phyloP scores from a whole-genome alignment of 1,284 basidiomycete genomes.

The Apiotrichum gamsii region DNA sequence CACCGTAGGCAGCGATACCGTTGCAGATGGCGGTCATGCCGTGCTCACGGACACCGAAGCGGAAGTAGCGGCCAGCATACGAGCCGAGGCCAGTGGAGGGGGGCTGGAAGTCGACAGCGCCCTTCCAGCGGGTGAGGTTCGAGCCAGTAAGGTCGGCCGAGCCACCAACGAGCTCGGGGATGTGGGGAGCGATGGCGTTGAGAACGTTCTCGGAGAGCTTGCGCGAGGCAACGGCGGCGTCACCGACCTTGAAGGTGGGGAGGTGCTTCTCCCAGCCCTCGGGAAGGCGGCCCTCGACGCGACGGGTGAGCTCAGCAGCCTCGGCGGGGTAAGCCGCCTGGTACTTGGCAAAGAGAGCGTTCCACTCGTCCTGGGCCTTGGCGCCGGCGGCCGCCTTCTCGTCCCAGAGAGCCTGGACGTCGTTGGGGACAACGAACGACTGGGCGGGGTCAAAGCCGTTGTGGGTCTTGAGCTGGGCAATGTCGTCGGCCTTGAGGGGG shows the following conservation, averaged over 20 bases:
- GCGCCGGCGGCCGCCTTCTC: constrained; percentile 66
- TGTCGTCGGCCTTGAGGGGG: constrained; percentile 89
- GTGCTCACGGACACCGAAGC: constrained; percentile 95
- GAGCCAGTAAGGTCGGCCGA: constrained; percentile 89
- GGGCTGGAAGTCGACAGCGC: constrained; percentile 79
- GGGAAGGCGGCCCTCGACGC: constrained; percentile 76
- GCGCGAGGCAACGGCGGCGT: constrained; percentile 80
- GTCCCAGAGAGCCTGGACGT: constrained; percentile 65
- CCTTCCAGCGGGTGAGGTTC: constrained; percentile 80
- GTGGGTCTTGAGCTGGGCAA: constrained; percentile 73
- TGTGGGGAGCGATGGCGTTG: constrained; percentile 62
- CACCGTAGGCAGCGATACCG: constrained; percentile 76
- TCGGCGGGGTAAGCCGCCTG: constrained; percentile 72
- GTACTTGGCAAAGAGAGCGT: constrained; percentile 64
- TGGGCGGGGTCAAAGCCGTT: constrained; percentile 75
- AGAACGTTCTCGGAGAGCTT: constrained; percentile 89
- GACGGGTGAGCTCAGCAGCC: constrained; percentile 76
- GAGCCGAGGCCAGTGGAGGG: constrained; percentile 74
- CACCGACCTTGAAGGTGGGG: constrained; percentile 66
- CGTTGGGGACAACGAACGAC: constrained; percentile 71
- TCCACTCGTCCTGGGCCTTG: constrained; percentile 69
- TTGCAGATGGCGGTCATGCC: constrained; percentile 95
- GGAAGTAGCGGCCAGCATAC: constrained; percentile 84
- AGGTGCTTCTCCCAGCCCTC: constrained; percentile 78
- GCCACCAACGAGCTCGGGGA: constrained; percentile 83